A percentile compares a stretch with the other conserved stretches of the same genome.
phyloP scores from a whole-genome alignment of 2,329 filamentous ascomycete species.

The Epichloe aotearoae region DNA sequence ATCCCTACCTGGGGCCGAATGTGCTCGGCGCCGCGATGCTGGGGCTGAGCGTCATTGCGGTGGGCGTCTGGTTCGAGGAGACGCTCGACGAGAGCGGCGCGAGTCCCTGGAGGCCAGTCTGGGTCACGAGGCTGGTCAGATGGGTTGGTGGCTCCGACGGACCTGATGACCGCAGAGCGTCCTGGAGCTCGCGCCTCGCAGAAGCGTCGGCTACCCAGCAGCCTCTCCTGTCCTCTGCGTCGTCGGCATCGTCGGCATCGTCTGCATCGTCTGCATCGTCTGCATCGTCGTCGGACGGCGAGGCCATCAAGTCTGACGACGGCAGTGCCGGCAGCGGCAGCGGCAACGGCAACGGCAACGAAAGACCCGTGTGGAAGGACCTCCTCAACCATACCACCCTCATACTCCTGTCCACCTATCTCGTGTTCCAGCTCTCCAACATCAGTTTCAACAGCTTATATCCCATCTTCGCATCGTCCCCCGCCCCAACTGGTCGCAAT shows the following conservation, averaged over 20 bases:
- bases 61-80: constrained; percentile 76
- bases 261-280: constrained; percentile 3
- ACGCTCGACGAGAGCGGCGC: constrained; percentile 34
- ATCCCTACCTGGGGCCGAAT: constrained; percentile 80
- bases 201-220: constrained; percentile 11
- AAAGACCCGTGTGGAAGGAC: constrained; percentile 32
- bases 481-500: constrained; percentile 61
- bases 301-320: constrained; percentile 9
- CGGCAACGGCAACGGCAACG: constrained; percentile 8
- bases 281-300: constrained; percentile 5
- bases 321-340: constrained; percentile 14
- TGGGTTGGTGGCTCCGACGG: constrained; percentile 13
- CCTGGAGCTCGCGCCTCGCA: constrained; percentile 26
- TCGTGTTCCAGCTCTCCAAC: constrained; percentile 88
- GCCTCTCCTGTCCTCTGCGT: constrained; percentile 18
- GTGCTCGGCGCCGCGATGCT: constrained; percentile 63
- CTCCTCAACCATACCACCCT: constrained; percentile 72
- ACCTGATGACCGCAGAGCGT: constrained; percentile 14
- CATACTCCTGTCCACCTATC: constrained; percentile 69
- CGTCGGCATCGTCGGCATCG: constrained; percentile 10
- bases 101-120: constrained; percentile 18
- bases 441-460: constrained; percentile 93
- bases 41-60: constrained; percentile 55
- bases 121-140: constrained; percentile 19
- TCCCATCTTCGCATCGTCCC: constrained; percentile 74